Percentiles rank a stretch among this genome's conserved stretches.
These are phyloP conservation scores for Ilex aquifolium DNA, from an alignment of 257 asterid genomes.

Conservation along the genomic window DNA sequence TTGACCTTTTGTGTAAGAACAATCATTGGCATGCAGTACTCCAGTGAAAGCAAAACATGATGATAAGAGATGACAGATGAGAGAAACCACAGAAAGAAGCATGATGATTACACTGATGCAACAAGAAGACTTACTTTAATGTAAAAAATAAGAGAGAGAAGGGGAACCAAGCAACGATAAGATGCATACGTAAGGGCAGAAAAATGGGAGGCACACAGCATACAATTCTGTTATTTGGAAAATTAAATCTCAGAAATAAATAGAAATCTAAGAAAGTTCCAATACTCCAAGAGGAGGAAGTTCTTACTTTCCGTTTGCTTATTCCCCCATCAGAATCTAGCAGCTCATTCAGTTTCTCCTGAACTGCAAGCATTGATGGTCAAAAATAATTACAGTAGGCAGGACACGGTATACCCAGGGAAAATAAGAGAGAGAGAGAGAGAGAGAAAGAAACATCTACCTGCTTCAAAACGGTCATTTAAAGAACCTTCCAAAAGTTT, in stretches of 20 bases:
- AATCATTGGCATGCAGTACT: neutral
- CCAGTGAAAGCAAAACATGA: neutral
- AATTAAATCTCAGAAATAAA: neutral
- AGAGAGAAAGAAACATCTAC: conserved; percentile 30
- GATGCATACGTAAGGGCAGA: neutral
- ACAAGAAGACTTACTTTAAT: neutral
- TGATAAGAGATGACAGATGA: neutral
- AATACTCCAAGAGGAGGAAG: neutral
- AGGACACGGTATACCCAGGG: neutral
- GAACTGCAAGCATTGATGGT: conserved; percentile 51
- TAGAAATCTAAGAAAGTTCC: neutral
- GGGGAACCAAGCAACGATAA: neutral
- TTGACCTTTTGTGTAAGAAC: too few relatives aligned
- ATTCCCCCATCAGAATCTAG: conserved; percentile 79
- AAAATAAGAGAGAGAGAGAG: conserved; percentile 9
- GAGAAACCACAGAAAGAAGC: neutral
- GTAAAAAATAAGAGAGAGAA: neutral
- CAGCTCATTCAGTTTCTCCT: conserved; percentile 75
- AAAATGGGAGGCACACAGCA: neutral
- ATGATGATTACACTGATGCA: neutral
- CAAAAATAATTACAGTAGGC: conserved; percentile 9
- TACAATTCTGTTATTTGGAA: too few relatives aligned
- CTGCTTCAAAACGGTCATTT: conserved; percentile 69
- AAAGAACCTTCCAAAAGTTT: conserved; percentile 34
- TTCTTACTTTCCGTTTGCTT: conserved; percentile 80